These are phyloP conservation scores for Podaxis carcinomalis DNA, from an alignment of 768 basidiomycete species.

Conservation along the genomic window DNA sequence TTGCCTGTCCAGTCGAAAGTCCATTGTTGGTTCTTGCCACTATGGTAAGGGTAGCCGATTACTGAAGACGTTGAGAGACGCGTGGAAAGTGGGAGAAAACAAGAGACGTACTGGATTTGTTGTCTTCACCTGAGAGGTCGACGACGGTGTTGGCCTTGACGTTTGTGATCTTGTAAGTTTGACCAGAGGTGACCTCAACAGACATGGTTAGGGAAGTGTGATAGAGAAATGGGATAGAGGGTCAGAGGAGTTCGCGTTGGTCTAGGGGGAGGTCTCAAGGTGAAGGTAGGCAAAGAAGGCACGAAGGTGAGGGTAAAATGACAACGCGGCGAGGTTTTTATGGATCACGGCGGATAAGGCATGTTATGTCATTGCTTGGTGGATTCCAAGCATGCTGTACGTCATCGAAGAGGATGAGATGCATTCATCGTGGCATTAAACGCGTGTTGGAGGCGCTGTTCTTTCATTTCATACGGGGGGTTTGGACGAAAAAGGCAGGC, in stretches of 20 bases:
- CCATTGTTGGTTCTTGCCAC: conserved; percentile 56
- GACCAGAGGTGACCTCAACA: conserved; percentile 31
- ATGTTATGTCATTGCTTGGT: conserved; percentile 5
- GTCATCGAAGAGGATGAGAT: conserved; percentile 1
- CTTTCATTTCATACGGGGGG: background rate
- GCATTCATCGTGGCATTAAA: conserved; percentile 1
- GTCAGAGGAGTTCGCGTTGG: background rate
- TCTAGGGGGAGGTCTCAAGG: background rate
- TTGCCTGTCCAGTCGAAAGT: conserved; percentile 32
- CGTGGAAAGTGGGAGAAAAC: background rate
- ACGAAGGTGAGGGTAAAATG: background rate
- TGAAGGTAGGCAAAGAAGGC: background rate
- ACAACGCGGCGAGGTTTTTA: conserved; percentile 9
- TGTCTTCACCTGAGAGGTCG: conserved; percentile 53
- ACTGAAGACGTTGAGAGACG: conserved; percentile 24
- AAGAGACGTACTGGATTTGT: conserved; percentile 35
- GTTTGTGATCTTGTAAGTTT: conserved; percentile 45
- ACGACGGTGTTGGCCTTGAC: conserved; percentile 46
- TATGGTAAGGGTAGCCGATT: conserved; percentile 42
- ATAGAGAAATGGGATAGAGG: background rate
- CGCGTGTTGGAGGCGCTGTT: background rate
- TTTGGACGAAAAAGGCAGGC: background rate
- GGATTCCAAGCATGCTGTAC: background rate
- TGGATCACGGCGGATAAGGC: background rate
- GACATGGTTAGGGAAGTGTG: conserved; percentile 16